A percentile compares a stretch with the other conserved stretches of the same genome.
Conservation (phyloP, 2,329 filamentous ascomycete species). For the Hymenoscyphus infarciens region DNA sequence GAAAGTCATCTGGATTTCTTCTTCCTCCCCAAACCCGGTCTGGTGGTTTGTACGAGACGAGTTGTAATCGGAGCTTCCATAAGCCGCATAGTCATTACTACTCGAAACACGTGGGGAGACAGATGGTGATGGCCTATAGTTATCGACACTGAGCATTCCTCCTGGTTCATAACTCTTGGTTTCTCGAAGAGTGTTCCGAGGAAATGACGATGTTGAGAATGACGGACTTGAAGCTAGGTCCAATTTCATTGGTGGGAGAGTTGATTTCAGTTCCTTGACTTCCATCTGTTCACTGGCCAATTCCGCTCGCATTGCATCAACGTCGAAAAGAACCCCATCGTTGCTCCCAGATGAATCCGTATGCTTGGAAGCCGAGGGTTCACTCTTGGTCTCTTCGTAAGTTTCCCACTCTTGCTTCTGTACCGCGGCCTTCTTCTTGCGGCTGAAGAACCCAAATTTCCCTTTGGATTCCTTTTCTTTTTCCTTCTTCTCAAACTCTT, state of each 20-base stretch:
- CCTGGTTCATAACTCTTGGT: constrained; percentile 46
- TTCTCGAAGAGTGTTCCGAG: constrained; percentile 38
- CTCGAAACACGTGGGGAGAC: constrained; percentile 15
- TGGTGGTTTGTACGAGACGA: constrained; percentile 8
- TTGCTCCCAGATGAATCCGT: constrained; percentile 35
- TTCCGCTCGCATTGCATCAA: constrained; percentile 88
- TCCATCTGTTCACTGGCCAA: constrained; percentile 56
- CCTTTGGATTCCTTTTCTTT: constrained; percentile 58
- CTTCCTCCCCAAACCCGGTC: constrained; percentile 35
- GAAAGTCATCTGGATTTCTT: constrained; percentile 67
- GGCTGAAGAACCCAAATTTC: constrained; percentile 73
- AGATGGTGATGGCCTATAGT: constrained; percentile 15
- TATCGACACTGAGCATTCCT: constrained; percentile 29
- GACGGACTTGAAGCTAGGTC: constrained; percentile 41
- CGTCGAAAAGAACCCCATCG: constrained; percentile 74
- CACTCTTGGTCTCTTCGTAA: constrained; percentile 70
- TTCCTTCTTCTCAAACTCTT: constrained; percentile 76
- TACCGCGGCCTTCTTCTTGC: constrained; percentile 66
- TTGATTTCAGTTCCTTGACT: constrained; percentile 81
- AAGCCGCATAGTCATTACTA: constrained; percentile 1
- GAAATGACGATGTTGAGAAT: constrained; percentile 12
- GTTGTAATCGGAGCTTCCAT: constrained; percentile 12
- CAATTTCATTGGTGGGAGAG: constrained; percentile 85
- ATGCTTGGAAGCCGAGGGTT: constrained; percentile 27
- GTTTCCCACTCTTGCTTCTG: constrained; percentile 92